phyloP scores from a whole-genome alignment of 2,329 filamentous ascomycete genomes.

The Tetracladium maxilliforme region DNA sequence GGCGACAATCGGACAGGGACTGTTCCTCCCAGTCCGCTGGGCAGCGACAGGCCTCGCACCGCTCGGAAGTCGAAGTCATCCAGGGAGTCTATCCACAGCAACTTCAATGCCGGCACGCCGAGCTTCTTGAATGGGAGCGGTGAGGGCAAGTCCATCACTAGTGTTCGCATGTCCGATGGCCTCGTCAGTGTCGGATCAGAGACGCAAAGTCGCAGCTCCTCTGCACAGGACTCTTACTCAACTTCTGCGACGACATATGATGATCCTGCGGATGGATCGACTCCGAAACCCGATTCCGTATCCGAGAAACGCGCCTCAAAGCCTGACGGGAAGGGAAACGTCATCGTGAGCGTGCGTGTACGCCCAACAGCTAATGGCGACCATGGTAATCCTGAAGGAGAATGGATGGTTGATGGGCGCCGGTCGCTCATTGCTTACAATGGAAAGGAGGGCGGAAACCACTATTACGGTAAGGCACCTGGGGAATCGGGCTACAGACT shows the following conservation, averaged over 20 bases:
- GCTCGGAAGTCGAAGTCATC: conserved; percentile 39
- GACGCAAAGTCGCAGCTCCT: conserved; percentile 80
- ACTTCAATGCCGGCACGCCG: conserved; percentile 44
- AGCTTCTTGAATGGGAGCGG: conserved; percentile 69
- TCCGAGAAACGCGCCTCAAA: conserved; percentile 35
- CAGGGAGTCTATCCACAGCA: conserved; percentile 34
- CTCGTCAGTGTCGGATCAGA: conserved; percentile 68
- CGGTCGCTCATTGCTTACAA: conserved; percentile 69
- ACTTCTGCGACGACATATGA: conserved; percentile 84
- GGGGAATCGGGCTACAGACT: too few species aligned
- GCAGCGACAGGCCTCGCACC: too few species aligned
- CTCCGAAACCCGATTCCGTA: conserved; percentile 14
- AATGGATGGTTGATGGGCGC: conserved; percentile 86
- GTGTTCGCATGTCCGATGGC: conserved; percentile 56
- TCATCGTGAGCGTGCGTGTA: conserved; percentile 87
- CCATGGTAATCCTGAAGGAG: conserved; percentile 48
- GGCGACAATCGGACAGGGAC: conserved; percentile 42
- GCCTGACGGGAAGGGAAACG: conserved; percentile 76
- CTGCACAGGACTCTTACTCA: conserved; percentile 82
- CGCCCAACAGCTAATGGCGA: conserved; percentile 65
- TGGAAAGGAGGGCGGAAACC: conserved; percentile 84
- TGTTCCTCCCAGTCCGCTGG: conserved; percentile 46
- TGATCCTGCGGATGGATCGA: conserved; percentile 47
- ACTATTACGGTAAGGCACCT: conserved; percentile 70
- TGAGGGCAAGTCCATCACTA: conserved; percentile 59